Base-by-base conservation (phyloP, 306 rosid species). In the Medicago lupulina region DNA sequence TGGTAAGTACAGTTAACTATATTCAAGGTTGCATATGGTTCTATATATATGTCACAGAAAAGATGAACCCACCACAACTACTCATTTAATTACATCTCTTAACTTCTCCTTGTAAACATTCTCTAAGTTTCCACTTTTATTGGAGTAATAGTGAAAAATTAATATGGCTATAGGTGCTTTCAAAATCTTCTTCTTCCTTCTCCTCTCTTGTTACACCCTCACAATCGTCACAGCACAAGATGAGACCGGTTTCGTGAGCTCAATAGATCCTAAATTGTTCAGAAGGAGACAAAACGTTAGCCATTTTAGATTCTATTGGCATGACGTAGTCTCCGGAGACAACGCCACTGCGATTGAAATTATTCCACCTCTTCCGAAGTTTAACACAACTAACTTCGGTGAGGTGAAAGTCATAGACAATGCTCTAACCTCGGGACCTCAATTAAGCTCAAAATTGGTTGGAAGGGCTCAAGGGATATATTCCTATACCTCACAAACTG, bases 251-350 rank as follows among this genome's bases (percentile, higher is more conserved):
- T 89, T 83, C 34, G 84, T 17, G 9, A 74, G 74, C 16, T 38
- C 61, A 12, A 6, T 86, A 0, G 71, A 91, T 69, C 85, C 74
- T 1, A 46, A 85, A 4, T 9, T 67, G 4, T 12, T 83, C 0
- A 61, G 59, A 50, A 82, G 81, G 19, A 55, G 25, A 53, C 73
- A 81, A 28, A 84, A 80, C 18, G 82, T 80, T 1, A 86, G 83
- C 69, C 92, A 87, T 55, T 67, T 92, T 16, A 83, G 62, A 13
- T 19, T 92, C 43, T 92, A 86, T 19, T 88, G 89, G 88, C 96
- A 89, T 13, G 93, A 92, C 50, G 36, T 88, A 1, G 40, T 86
- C 0, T n/a, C 76, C 15, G 89, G 89, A 25, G 10, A 4, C 4
- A 76, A 64, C 5, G 71, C 85, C 36, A 80, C 85, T 1, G 23